Base-by-base conservation (phyloP, 2,329 filamentous ascomycete genomes). In the Apiospora arundinis region DNA sequence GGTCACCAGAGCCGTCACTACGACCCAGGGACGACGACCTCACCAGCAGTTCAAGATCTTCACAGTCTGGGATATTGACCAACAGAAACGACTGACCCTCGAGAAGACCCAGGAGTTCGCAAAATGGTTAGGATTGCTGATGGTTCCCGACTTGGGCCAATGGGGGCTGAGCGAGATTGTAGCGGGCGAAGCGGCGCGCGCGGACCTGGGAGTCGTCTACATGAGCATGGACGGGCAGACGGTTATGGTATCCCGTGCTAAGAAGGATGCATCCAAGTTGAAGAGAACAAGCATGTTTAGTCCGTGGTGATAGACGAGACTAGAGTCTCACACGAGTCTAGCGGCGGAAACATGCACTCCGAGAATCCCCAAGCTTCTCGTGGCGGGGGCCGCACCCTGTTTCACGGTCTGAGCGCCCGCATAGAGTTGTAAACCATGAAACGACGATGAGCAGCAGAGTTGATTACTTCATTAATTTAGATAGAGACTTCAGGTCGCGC, bases 161-260 rank as follows among this genome's bases (percentile, higher is more conserved):
- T 67, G 18, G 14, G 40, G 40, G 65, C n/a, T 67, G 7, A 67
- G 40, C 40, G 40, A 67, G 40, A 67, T 67, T 28, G 6, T 46
- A 16, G 0, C 25, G 40, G 65, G 65, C 65, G 65, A 44, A 32
- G 40, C 23, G 23, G 65, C 40, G 23, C 40, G n/a, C 23, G 40
- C 40, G n/a, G 65, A 18, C 5, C 23, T 21, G 40, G 65, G 65
- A 44, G 65, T 67, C 14, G 40, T 67, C 40, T 67, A 67, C 40
- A 67, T 32, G 40, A 67, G 65, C 65, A n/a, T 32, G 65, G 65
- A 67, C 44, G 65, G 65, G 12, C 40, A 67, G 65, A 67, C 44
- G 9, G 65, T 46, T 14, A 67, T 67, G 40, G n/a, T 11, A 25
- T 67, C 65, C n/a, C 65, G 32, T 12, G 18, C 56, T 37, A 40